Evolutionary conservation across 176 grass and related monocot genomes (phyloP).

Genomic region (Areca catechu): DNA sequence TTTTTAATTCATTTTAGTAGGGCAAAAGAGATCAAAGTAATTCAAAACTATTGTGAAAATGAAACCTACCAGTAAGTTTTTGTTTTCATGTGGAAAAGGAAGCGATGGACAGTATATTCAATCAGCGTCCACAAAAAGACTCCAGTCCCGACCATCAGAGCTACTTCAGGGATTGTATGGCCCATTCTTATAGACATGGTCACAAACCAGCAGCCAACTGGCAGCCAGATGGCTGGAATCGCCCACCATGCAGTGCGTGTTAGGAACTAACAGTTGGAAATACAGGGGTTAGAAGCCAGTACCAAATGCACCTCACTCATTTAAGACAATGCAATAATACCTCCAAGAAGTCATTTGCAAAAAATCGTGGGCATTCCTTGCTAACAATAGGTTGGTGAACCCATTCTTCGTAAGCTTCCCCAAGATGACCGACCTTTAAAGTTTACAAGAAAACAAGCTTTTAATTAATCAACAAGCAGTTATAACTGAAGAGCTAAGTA

Average conservation of each 20-base stretch:
- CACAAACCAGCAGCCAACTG: slow-evolving; percentile 57
- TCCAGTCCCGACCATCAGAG: slow-evolving; percentile 37
- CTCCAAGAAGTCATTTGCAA: slow-evolving; percentile 61
- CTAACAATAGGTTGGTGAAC: slow-evolving; percentile 84
- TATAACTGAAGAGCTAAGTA: no score
- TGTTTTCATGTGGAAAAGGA: slow-evolving; percentile 89
- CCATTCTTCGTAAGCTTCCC: slow-evolving; percentile 87
- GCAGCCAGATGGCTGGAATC: slow-evolving; percentile 79
- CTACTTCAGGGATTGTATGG: slow-evolving; percentile 38
- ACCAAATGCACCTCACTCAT: background rate
- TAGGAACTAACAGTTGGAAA: slow-evolving; percentile 43
- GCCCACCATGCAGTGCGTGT: slow-evolving; percentile 81
- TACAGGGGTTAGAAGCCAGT: background rate
- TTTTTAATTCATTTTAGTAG: background rate
- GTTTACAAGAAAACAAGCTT: background rate
- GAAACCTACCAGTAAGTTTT: slow-evolving; percentile 51
- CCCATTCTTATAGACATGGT: slow-evolving; percentile 51
- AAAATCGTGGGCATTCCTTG: slow-evolving; percentile 82
- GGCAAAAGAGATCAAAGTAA: no score
- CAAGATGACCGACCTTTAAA: slow-evolving; percentile 79
- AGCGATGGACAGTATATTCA: slow-evolving; percentile 80
- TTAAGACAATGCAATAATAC: slow-evolving; percentile 17
- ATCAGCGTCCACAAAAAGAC: slow-evolving; percentile 82
- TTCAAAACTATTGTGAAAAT: background rate
- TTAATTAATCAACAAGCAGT: no score